phyloP scores from a whole-genome alignment of 345 rosid genomes.

The Erucastrum elatum region DNA sequence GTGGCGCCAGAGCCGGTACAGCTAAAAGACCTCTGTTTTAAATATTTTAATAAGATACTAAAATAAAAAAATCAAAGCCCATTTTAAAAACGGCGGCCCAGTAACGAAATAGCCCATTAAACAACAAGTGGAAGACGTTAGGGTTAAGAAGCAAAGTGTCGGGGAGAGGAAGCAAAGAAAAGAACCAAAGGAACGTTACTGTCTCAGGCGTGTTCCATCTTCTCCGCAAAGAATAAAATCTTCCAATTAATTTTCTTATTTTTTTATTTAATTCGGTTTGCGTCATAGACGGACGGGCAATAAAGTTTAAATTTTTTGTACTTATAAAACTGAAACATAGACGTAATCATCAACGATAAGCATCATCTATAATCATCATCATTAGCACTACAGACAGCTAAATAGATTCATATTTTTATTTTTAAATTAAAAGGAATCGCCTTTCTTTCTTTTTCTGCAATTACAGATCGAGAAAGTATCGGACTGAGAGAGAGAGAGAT shows the following conservation, averaged over 20 bases:
- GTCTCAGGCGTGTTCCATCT: not conserved
- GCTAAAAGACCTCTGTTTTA: not conserved
- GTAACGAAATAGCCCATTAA: not conserved
- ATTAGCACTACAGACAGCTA: slow-evolving; percentile 17
- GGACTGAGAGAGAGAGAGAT: not conserved
- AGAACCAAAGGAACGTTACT: slow-evolving; percentile 25
- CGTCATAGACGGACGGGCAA: not conserved
- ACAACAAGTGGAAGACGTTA: slow-evolving; percentile 2
- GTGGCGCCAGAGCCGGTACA: slow-evolving; percentile 27
- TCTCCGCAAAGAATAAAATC: slow-evolving; percentile 40
- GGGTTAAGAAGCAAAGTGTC: slow-evolving; percentile 25
- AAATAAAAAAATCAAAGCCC: not conserved
- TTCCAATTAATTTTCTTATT: slow-evolving; percentile 27
- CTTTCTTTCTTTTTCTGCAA: not conserved
- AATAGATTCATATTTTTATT: not conserved
- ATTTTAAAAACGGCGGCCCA: slow-evolving; percentile 15
- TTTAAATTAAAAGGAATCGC: not conserved
- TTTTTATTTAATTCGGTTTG: not conserved
- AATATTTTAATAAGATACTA: too few species aligned
- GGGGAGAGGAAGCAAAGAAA: slow-evolving; percentile 28
- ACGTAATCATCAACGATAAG: slow-evolving; percentile 30
- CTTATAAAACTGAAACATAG: slow-evolving; percentile 19
- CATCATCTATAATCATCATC: slow-evolving; percentile 22
- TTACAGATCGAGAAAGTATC: too few species aligned
- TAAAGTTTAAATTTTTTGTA: slow-evolving; percentile 5